Evolutionary conservation across 164 flowering plant species (phyloP), one percentile per base, ranked within the genome.

Genomic region (Nymphaea thermarum): DNA sequence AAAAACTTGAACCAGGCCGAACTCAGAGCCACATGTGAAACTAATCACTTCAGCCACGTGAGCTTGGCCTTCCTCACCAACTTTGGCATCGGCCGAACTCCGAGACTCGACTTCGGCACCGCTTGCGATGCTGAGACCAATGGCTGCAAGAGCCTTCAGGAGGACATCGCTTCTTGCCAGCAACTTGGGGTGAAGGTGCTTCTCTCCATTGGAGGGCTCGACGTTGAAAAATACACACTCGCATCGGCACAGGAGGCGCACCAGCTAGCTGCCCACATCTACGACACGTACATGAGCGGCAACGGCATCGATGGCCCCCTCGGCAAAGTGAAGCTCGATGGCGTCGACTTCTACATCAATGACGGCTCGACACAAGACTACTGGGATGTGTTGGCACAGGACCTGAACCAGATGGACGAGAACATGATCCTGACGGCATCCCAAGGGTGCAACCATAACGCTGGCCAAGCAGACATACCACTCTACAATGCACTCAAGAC

Each of bases 351-450:
- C 14, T 65, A 69, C 25, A 62, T 69, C 6, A 25, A 25, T 1
- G 71, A 69, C n/a, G 43, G 43, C 2, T 65, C 66, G 60, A 62
- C 60, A 18, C 4, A 12, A 14, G 60, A 44, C n/a, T 60, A 69
- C 71, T 69, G 65, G 57, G 66, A 69, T 47, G 71, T 62, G 42
- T 59, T 69, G 5, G 71, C 71, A 44, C 7, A 44, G 44, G 43
- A 69, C 6, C 71, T 69, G 17, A 42, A 25, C 60, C 5, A 17
- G 44, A 3, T 69, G 6, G 17, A 69, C 66, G 43, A 43, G 63
- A 1, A 44, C 43, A 36, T 65, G 71, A 6, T 62, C 62, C 60
- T 62, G 47, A 61, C 59, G 62, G 60, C 63, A 69, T 25, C 44
- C 62, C 16, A 60, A 64, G 11, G 70, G 57, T 4, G 65, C 65